Conservation (phyloP, 139 green algal genomes). For the Pleodorina starrii region DNA sequence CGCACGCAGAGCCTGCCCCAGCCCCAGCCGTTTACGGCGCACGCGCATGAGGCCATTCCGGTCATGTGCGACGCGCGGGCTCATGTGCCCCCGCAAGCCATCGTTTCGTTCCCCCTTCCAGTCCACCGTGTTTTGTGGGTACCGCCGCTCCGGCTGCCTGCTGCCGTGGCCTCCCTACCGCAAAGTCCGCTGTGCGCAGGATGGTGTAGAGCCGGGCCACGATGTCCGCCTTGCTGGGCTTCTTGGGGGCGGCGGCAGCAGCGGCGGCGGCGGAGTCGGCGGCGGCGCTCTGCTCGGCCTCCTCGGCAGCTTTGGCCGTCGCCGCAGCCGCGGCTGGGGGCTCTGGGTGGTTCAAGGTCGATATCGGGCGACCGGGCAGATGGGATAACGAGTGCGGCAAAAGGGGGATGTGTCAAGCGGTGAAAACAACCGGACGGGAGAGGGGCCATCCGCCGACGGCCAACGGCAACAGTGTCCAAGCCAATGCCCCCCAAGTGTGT, state of each 20-base stretch:
- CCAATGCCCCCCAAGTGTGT: not conserved
- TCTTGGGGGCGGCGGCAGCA: not conserved
- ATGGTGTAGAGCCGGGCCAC: slow-evolving; percentile 63
- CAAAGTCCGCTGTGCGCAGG: slow-evolving; percentile 57
- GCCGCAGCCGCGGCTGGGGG: not conserved
- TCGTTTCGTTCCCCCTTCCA: too few species aligned
- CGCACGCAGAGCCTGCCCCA: too few species aligned
- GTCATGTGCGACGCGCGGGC: too few species aligned
- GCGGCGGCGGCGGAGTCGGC: not conserved
- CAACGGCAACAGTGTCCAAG: not conserved
- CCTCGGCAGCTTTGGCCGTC: not conserved
- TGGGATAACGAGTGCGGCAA: not conserved
- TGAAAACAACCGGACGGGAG: not conserved
- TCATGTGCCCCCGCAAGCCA: too few species aligned
- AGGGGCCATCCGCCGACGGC: not conserved
- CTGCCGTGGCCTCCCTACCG: slow-evolving; percentile 70
- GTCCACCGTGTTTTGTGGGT: too few species aligned
- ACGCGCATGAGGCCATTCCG: too few species aligned
- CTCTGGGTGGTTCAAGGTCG: not conserved
- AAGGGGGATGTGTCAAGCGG: not conserved
- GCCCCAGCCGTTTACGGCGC: too few species aligned
- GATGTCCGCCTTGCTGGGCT: slow-evolving; percentile 21
- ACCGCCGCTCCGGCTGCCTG: too few species aligned
- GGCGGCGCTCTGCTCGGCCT: not conserved
- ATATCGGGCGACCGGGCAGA: not conserved